Evolutionary conservation across 2,329 filamentous ascomycete species (phyloP), one percentile per base, ranked within the genome.

Genomic region (Thyridium curvatum): DNA sequence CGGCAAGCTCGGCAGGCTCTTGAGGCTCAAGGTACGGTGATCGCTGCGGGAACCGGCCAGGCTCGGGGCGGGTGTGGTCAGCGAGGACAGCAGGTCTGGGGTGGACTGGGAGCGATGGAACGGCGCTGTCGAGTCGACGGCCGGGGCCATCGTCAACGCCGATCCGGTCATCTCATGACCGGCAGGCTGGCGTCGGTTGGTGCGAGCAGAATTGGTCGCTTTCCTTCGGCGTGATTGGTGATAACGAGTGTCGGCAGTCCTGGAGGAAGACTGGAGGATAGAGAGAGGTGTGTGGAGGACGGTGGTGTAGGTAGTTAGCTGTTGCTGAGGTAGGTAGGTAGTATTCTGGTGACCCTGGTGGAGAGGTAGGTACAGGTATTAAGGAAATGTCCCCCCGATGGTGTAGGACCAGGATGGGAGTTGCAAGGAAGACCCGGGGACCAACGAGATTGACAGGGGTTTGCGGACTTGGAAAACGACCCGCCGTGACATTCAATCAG

Each of bases 91-190:
- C 39, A 56, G 48, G 40, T 60, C 50, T 33, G 57, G 50, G 16
- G 54, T 50, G 30, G 64, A 57, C 49, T 60, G 58, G 41, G 60
- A 59, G 47, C 50, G 51, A 41, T 52, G 55, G 48, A 59, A 56
- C 49, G 57, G 46, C 43, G 52, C 50, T 46, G 54, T 52, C 45
- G 62, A 52, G 49, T 65, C 57, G 54, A 63, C 57, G 54, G 62
- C 55, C 51, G 61, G 55, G 46, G 62, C 56, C 58, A 62, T 60
- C 53, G 62, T 56, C 54, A 62, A 48, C 46, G 56, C 60, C 46
- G 61, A 52, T 41, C 58, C 60, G 54, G 55, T 64, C 65, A 68
- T 69, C 53, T 62, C 66, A 68, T 66, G 56, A 55, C 56, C 45
- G 41, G 40, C 38, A 36, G 21, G 21, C 21, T 26, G 21, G 21